phyloP scores from a whole-genome alignment of 2,329 filamentous ascomycete species.

The Oidium heveae region DNA sequence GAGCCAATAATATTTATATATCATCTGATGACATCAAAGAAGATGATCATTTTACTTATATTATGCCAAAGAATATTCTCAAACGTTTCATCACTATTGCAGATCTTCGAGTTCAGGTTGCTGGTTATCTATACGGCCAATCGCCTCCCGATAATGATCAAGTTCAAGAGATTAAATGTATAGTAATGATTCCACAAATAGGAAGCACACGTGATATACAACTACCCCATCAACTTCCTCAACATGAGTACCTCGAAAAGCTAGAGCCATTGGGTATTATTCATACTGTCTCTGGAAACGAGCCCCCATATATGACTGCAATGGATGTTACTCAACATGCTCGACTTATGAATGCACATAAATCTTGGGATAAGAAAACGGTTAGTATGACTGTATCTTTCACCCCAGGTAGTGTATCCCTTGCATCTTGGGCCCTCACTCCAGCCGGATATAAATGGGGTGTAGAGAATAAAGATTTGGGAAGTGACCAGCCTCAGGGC shows the following conservation, averaged over 20 bases:
- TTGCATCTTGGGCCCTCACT: constrained; percentile 81
- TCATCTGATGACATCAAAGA: constrained; percentile 83
- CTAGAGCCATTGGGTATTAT: constrained; percentile 87
- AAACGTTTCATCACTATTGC: constrained; percentile 97
- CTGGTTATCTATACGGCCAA: constrained; percentile 80
- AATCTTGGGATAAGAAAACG: constrained; percentile 62
- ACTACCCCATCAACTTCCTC: constrained; percentile 66
- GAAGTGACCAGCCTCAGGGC: constrained; percentile 79
- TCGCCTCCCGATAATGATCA: constrained; percentile 87
- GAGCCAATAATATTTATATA: constrained; percentile 96
- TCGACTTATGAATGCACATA: constrained; percentile 63
- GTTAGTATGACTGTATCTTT: constrained; percentile 91
- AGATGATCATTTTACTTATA: constrained; percentile 73
- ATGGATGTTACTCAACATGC: constrained; percentile 87
- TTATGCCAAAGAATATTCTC: constrained; percentile 97
- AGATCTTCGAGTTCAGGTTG: constrained; percentile 86
- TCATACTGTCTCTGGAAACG: constrained; percentile 84
- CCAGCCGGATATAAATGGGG: constrained; percentile 93
- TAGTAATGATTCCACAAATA: constrained; percentile 94
- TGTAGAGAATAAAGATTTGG: constrained; percentile 76
- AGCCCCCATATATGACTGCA: constrained; percentile 88
- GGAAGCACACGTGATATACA: constrained; percentile 82
- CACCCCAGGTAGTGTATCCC: constrained; percentile 83
- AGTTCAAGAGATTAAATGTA: constrained; percentile 89
- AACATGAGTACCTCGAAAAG: constrained; percentile 67